Percentiles rank a stretch among this genome's conserved stretches.
phyloP scores from a whole-genome alignment of 495 filamentous ascomycete genomes.

The Sporormia fimetaria region DNA sequence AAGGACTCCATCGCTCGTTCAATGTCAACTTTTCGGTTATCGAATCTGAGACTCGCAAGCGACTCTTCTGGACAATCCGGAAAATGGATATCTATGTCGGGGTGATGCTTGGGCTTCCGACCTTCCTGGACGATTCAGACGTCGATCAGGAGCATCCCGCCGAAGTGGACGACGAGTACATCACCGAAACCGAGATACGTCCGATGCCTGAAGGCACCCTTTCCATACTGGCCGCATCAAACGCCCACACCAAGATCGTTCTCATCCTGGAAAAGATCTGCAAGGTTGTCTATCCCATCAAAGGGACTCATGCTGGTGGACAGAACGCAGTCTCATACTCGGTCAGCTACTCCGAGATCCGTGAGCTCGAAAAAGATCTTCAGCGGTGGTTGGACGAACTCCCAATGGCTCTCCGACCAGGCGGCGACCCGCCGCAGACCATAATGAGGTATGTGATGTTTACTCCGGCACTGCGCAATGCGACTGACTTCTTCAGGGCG shows the following conservation, averaged over 20 bases:
- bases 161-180: slow-evolving; percentile 84
- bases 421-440: slow-evolving; percentile 58
- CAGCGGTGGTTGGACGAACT: slow-evolving; percentile 73
- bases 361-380: slow-evolving; percentile 82
- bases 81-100: slow-evolving; percentile 94
- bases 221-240: slow-evolving; percentile 67
- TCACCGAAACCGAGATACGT: slow-evolving; percentile 63
- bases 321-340: slow-evolving; percentile 54
- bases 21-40: slow-evolving; percentile 67
- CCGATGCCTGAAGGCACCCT: slow-evolving; percentile 64
- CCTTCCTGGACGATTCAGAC: slow-evolving; percentile 75
- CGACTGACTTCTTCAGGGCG: slow-evolving; percentile 40
- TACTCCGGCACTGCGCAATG: background rate
- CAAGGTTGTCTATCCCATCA: slow-evolving; percentile 80
- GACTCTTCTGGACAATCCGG: slow-evolving; percentile 81
- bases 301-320: slow-evolving; percentile 36
- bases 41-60: slow-evolving; percentile 70
- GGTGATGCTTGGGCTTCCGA: slow-evolving; percentile 73
- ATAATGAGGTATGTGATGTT: slow-evolving; percentile 56
- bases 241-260: slow-evolving; percentile 72
- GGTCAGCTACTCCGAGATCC: slow-evolving; percentile 77
- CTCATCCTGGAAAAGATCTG: slow-evolving; percentile 73
- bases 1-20: slow-evolving; percentile 79
- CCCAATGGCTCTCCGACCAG: slow-evolving; percentile 61
- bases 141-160: slow-evolving; percentile 81